Base-by-base conservation (phyloP, 164 flowering plant genomes). In the Litsea cubeba region DNA sequence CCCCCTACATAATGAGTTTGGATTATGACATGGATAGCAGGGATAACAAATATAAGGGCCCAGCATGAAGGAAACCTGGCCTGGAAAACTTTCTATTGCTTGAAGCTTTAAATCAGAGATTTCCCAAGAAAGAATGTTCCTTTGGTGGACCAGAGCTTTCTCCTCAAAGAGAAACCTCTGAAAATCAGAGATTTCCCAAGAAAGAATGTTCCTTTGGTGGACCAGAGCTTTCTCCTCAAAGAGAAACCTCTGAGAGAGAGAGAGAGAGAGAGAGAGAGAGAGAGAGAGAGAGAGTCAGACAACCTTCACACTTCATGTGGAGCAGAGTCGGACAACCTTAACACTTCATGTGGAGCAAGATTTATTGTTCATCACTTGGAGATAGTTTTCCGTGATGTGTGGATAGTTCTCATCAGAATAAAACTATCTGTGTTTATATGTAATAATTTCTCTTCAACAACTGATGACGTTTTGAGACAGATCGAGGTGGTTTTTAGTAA, bases 251-350 rank as follows among this genome's bases (percentile, higher is more conserved):
- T 28, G 62, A 15, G 62, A 15, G n/a, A 57, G 62, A 57, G 22
- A 58, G 22, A 58, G 62, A 58, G 62, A 58, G 62, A n/a, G 62
- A 58, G 62, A 58, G n/a, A 58, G 62, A 58, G 62, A 58, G 62
- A 57, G 62, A 58, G 62, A 58, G 62, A 58, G 22, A 58, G 62
- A 58, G 62, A 17, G 62, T 14, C 20, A 25, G 1, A 17, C 5
- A n/a, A 58, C 1, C 62, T 17, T 58, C 1, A 17, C 8, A 58
- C 22, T 3, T 17, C 62, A 17, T 58, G 22, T 58, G 22, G 22
- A n/a, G 18, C 6, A 12, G n/a, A n/a, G n/a, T n/a, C n/a, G n/a
- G 62, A 17, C 5, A n/a, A 58, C 1, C 62, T 17, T 58, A 4
- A 17, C 8, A 58, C 22, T 3, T 17, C 62, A 17, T 58, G 22